Evolutionary conservation across 768 basidiomycete genomes (phyloP), one percentile per base, ranked within the genome.

Genomic region (Trametes meyenii): DNA sequence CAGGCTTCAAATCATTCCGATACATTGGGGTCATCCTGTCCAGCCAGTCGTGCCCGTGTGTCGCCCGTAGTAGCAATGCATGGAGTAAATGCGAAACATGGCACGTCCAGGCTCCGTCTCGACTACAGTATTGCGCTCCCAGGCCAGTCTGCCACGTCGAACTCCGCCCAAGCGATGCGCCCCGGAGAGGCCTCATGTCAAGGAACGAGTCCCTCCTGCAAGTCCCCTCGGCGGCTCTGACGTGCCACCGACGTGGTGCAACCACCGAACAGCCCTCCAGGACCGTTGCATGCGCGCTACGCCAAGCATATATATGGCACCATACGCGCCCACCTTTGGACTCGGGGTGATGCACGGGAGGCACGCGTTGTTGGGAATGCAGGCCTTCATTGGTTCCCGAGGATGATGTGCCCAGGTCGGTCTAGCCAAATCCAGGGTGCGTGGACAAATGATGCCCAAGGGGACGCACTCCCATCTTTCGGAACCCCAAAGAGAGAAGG

Each of bases 261-360:
- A 8, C n/a, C n/a, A 45, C 14, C 8, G 43, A 12, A 13, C 21
- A 13, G 8, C 12, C 33, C 21, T 26, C 23, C 17, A 46, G 45
- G 45, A 46, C 4, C 50, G 5, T 24, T n/a, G 52, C 39, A 38
- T 19, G 53, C 52, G 48, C 53, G 42, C 46, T 38, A 33, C 33
- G 5, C 43, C 16, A 5, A 23, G 55, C 45, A 56, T 49, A 44
- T 55, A 55, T 51, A 38, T n/a, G 55, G 50, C 50, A 40, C 54
- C 61, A 62, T 56, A 56, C 61, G 42, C 61, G 50, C 61, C 61
- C 61, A 62, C 55, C 55, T 38, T 21, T 48, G 45, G 23, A 56
- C 52, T 11, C 12, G 33, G n/a, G 35, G 42, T 56, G 61, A 36
- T 51, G 43, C 51, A 51, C 29, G 61, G 21, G 50, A 60, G 58